Evolutionary conservation across 179 eudicot genomes (phyloP).

Genomic region (Silene vulgaris): DNA sequence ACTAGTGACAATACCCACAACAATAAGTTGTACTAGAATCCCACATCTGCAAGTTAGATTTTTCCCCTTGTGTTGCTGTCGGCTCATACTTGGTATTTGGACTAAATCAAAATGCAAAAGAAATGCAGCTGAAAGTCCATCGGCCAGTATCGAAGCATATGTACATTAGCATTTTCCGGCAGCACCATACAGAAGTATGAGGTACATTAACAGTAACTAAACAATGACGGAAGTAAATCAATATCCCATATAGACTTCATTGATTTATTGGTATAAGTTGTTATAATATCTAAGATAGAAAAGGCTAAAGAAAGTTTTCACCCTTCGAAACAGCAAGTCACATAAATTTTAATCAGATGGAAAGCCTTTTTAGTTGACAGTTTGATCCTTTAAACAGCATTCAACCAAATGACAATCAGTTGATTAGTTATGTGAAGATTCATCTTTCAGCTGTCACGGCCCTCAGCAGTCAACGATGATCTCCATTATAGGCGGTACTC

Average conservation of each 20-base stretch:
- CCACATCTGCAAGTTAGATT: too few species aligned
- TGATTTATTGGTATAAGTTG: conserved; percentile 24
- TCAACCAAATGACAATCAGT: conserved; percentile 18
- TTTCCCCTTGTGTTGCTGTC: not conserved
- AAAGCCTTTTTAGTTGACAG: conserved; percentile 13
- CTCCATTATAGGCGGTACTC: conserved; percentile 25
- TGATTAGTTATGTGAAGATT: conserved; percentile 14
- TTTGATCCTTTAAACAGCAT: conserved; percentile 22
- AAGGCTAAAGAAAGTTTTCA: not conserved
- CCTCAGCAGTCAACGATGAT: conserved; percentile 31
- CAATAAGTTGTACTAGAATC: too few species aligned
- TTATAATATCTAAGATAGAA: conserved; percentile 21
- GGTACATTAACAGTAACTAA: not conserved
- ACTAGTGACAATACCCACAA: too few species aligned
- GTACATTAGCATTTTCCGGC: not conserved
- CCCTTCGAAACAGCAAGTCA: conserved; percentile 11
- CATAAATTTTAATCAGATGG: conserved; percentile 20
- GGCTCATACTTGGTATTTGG: not conserved
- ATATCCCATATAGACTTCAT: conserved; percentile 19
- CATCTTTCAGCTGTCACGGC: conserved; percentile 8
- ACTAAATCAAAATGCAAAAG: not conserved
- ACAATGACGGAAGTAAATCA: not conserved
- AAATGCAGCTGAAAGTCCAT: not conserved
- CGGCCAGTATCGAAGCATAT: not conserved
- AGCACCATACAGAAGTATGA: not conserved